Conservation (phyloP, 257 asterid genomes). For the Lantana camara region DNA sequence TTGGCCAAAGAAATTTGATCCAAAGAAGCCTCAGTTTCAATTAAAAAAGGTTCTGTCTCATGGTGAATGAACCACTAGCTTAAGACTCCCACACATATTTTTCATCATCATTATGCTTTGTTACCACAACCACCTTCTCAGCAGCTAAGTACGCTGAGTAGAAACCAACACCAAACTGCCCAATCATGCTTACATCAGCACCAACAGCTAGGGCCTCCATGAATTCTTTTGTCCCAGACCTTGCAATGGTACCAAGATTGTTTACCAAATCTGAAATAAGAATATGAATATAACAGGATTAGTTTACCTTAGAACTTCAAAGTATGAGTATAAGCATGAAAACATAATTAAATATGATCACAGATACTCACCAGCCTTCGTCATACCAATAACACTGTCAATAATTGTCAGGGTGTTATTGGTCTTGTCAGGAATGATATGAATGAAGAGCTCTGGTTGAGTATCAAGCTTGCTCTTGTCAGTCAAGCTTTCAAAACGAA, state of each 20-base stretch:
- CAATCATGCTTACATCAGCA: no score
- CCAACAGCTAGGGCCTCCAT: no score
- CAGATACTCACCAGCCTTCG: constrained; percentile 56
- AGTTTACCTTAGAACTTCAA: neutral
- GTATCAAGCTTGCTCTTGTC: no score
- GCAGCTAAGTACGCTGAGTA: constrained; percentile 64
- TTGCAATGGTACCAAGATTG: constrained; percentile 67
- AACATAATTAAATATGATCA: neutral
- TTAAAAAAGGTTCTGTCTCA: no score
- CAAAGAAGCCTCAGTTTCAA: no score
- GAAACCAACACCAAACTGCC: constrained; percentile 69
- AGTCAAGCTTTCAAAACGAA: no score
- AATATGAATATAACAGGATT: neutral
- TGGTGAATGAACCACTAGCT: constrained; percentile 67
- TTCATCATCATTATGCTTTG: constrained; percentile 61
- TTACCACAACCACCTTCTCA: constrained; percentile 56
- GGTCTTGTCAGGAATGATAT: constrained; percentile 58
- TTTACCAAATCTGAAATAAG: constrained; percentile 59
- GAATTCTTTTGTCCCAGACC: constrained; percentile 66
- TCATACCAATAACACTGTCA: constrained; percentile 70
- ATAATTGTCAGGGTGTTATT: constrained; percentile 52
- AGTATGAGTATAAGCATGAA: neutral
- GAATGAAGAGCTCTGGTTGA: constrained; percentile 61
- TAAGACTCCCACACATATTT: constrained; percentile 69
- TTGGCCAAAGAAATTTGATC: no score